A percentile compares a stretch with the other conserved stretches of the same genome.
Conservation (phyloP, 257 asterid species). For the Gentiana dahurica region DNA sequence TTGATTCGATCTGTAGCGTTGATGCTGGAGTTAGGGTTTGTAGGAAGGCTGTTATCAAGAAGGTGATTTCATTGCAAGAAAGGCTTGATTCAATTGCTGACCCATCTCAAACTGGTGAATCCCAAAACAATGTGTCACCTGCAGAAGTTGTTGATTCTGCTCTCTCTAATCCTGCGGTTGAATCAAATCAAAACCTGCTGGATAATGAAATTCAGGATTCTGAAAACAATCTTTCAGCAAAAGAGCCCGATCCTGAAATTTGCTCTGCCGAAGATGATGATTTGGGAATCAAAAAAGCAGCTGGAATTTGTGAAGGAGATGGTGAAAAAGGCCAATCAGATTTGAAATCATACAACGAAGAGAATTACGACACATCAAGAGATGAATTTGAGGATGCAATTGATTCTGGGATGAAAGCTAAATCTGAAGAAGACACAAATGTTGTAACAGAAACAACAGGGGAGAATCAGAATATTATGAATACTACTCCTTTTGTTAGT, state of each 20-base stretch:
- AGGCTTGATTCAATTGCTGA: slow-evolving; percentile 36
- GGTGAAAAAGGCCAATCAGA: slow-evolving; percentile 21
- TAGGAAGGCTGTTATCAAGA: slow-evolving; percentile 55
- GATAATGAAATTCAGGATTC: no score
- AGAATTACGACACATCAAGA: neutral
- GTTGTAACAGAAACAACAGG: neutral
- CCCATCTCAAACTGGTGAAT: no score
- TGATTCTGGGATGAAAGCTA: neutral
- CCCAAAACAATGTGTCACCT: no score
- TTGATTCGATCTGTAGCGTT: slow-evolving; percentile 56
- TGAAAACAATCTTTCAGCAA: no score
- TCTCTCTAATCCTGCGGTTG: no score
- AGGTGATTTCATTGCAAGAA: slow-evolving; percentile 66
- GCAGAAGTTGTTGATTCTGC: no score
- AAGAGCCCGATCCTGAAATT: no score
- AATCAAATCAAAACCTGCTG: no score
- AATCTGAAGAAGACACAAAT: neutral
- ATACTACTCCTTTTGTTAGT: neutral
- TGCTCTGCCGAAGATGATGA: no score
- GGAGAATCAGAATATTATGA: neutral
- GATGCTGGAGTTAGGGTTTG: slow-evolving; percentile 58
- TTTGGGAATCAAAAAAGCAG: neutral
- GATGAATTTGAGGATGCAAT: neutral
- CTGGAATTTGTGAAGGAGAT: slow-evolving; percentile 1
- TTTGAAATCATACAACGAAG: slow-evolving; percentile 7